These are phyloP conservation scores for Tricholoma sp. DNA, from an alignment of 768 basidiomycete genomes.

Conservation along the genomic window DNA sequence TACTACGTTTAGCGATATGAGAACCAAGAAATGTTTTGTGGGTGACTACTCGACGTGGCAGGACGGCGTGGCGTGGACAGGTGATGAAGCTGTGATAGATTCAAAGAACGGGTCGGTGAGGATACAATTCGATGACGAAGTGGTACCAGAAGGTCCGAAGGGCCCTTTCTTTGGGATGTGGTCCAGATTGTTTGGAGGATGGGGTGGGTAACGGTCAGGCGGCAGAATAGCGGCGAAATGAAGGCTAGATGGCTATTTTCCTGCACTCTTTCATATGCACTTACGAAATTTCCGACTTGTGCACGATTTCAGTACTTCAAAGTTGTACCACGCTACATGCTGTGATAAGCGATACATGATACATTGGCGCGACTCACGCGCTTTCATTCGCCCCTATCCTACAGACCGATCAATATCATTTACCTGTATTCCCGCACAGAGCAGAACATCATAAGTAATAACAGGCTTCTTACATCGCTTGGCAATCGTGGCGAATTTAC, in stretches of 20 bases:
- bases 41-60: constrained; percentile 24
- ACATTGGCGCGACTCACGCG: no score
- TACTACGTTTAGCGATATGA: constrained; percentile 27
- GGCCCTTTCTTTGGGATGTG: constrained; percentile 14
- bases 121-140: constrained; percentile 33
- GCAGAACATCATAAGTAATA: no score
- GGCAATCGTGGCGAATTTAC: no score
- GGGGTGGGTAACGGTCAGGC: neutral
- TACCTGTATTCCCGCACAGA: no score
- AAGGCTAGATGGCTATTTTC: neutral
- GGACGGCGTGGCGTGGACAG: constrained; percentile 23
- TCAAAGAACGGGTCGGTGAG: constrained; percentile 31
- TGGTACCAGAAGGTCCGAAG: constrained; percentile 8
- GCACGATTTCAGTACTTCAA: no score
- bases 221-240: neutral
- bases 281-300: no score
- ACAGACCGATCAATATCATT: no score
- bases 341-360: no score
- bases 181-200: constrained; percentile 21
- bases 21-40: constrained; percentile 29
- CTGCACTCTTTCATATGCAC: neutral
- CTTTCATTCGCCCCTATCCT: no score
- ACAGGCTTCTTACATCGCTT: no score
- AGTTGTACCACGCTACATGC: no score
- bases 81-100: constrained; percentile 31